Evolutionary conservation across 139 green algal species (phyloP).

Genomic region (Tetraselmis chui): DNA sequence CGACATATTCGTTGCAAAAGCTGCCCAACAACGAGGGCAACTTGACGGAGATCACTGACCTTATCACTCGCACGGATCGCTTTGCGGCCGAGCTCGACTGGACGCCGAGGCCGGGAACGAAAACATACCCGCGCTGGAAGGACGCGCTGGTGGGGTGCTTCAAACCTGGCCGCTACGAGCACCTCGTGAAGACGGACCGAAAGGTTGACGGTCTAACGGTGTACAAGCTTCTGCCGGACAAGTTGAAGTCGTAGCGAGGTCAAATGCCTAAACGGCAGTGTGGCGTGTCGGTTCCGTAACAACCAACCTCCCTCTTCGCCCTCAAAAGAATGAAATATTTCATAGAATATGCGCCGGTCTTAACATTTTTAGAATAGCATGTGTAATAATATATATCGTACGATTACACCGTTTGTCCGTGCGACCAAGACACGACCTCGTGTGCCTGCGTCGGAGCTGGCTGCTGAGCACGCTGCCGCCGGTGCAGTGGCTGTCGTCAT

Average conservation of each 20-base stretch:
- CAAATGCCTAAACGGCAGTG: too few relatives aligned
- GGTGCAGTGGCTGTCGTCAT: too few relatives aligned
- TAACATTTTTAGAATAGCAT: too few relatives aligned
- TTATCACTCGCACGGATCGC: slow-evolving; percentile 13
- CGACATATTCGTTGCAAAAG: slow-evolving; percentile 12
- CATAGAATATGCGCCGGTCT: too few relatives aligned
- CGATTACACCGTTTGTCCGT: too few relatives aligned
- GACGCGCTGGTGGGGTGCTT: slow-evolving; percentile 34
- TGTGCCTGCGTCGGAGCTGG: too few relatives aligned
- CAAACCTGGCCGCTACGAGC: slow-evolving; percentile 26
- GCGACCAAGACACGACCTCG: too few relatives aligned
- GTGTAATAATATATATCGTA: too few relatives aligned
- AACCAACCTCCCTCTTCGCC: too few relatives aligned
- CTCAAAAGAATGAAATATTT: too few relatives aligned
- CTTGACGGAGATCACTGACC: slow-evolving; percentile 16
- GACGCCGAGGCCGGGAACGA: slow-evolving; percentile 22
- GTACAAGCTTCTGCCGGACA: slow-evolving; percentile 1
- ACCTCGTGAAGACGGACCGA: slow-evolving; percentile 21
- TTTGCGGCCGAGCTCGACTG: slow-evolving; percentile 22
- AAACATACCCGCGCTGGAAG: slow-evolving; percentile 27
- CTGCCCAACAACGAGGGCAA: slow-evolving; percentile 24
- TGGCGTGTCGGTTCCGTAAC: too few relatives aligned
- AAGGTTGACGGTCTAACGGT: slow-evolving; percentile 21
- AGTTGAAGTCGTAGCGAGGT: background rate
- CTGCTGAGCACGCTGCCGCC: too few relatives aligned